These are phyloP conservation scores for Colletotrichum paranaense DNA, from an alignment of 2,329 filamentous ascomycete species.

Conservation along the genomic window DNA sequence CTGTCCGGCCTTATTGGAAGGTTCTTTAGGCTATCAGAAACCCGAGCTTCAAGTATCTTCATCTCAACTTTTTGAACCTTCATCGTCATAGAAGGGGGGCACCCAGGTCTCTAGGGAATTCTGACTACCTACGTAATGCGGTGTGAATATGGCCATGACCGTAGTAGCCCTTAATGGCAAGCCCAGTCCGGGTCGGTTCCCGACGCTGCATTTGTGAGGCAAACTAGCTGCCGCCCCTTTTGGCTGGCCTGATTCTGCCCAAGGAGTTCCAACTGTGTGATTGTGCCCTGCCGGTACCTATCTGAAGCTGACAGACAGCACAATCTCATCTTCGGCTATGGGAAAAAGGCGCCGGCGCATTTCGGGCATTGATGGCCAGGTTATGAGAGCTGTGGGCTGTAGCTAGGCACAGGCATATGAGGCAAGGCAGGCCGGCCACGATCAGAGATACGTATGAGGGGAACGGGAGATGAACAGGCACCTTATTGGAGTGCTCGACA, in stretches of 20 bases:
- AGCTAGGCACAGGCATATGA: background rate
- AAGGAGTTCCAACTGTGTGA: background rate
- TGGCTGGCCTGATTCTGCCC: background rate
- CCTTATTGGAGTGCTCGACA: too few relatives aligned
- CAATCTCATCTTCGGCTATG: constrained; percentile 23
- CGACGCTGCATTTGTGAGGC: background rate
- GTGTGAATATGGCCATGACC: background rate
- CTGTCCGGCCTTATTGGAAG: constrained; percentile 17
- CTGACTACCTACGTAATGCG: background rate
- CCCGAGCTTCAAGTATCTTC: constrained; percentile 20
- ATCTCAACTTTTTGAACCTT: constrained; percentile 19
- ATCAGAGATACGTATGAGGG: background rate
- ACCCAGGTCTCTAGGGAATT: background rate
- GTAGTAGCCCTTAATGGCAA: constrained; percentile 1
- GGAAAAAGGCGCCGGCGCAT: background rate
- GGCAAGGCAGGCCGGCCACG: constrained; percentile 12
- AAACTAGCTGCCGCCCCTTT: constrained; percentile 1
- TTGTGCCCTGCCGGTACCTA: background rate
- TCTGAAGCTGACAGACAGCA: background rate
- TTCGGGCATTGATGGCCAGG: constrained; percentile 3
- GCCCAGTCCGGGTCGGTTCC: constrained; percentile 14
- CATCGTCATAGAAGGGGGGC: background rate
- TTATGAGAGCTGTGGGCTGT: background rate
- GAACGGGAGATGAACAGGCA: background rate
- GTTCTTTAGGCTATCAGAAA: background rate